phyloP scores from a whole-genome alignment of 805 yeast species.

The Priceomyces fermenticarens region DNA sequence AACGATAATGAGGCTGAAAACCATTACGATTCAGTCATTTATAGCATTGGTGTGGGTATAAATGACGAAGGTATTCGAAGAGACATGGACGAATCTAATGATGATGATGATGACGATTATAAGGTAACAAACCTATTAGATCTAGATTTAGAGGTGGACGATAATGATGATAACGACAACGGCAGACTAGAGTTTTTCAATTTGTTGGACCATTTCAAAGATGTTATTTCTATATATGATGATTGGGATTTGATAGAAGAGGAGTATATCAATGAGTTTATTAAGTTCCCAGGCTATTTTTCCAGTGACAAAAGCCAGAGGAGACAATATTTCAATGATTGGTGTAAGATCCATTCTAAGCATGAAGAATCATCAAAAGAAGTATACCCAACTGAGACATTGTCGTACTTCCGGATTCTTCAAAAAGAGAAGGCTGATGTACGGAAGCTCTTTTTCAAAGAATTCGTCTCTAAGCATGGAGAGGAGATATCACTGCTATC shows the following conservation, averaged over 20 bases:
- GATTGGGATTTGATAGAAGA: constrained; percentile 40
- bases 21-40: constrained; percentile 9
- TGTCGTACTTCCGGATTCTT: constrained; percentile 20
- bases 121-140: constrained; percentile 1
- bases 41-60: constrained; percentile 4
- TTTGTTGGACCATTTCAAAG: constrained; percentile 22
- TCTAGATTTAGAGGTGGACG: constrained; percentile 8
- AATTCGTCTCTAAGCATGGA: constrained; percentile 20
- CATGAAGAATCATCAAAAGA: constrained; percentile 1
- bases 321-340: constrained; percentile 22
- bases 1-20: constrained; percentile 19
- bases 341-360: constrained; percentile 16
- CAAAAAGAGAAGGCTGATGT: constrained; percentile 29
- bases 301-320: constrained; percentile 13
- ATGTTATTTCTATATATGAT: constrained; percentile 28
- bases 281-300: constrained; percentile 26
- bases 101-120: constrained; percentile 4
- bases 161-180: constrained; percentile 4
- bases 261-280: constrained; percentile 26
- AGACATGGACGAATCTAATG: constrained; percentile 5
- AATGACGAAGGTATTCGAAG: constrained; percentile 3
- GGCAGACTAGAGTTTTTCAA: constrained; percentile 16
- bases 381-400: constrained; percentile 19
- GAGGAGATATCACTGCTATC: constrained; percentile 10
- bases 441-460: constrained; percentile 22